These are phyloP conservation scores for Verticillium isaacii DNA, from an alignment of 2,329 filamentous ascomycete genomes.

Conservation along the genomic window DNA sequence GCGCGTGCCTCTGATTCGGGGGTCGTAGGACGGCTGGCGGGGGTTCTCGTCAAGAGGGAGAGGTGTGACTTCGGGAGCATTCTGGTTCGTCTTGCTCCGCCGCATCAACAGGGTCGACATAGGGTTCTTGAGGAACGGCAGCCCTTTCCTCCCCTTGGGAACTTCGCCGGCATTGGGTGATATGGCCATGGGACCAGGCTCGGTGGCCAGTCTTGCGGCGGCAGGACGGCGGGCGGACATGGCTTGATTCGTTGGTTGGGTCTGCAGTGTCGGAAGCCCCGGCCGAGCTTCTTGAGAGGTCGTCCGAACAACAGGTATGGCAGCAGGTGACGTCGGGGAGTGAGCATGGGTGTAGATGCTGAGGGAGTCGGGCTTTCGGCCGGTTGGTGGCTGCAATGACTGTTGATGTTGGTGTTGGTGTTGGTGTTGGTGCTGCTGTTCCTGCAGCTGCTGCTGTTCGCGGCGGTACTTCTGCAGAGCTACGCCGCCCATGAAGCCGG, in stretches of 20 bases:
- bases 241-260: slow-evolving; percentile 6
- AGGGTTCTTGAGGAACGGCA: slow-evolving; percentile 55
- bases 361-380: slow-evolving; percentile 15
- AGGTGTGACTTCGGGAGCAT: slow-evolving; percentile 35
- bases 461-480: slow-evolving; percentile 47
- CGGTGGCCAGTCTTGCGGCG: slow-evolving; percentile 32
- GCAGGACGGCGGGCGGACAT: slow-evolving; percentile 36
- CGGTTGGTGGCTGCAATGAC: slow-evolving; percentile 10
- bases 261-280: background rate
- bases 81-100: slow-evolving; percentile 46
- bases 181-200: slow-evolving; percentile 27
- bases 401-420: slow-evolving; percentile 36
- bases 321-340: slow-evolving; percentile 25
- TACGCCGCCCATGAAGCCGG: slow-evolving; percentile 51
- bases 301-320: background rate
- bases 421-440: slow-evolving; percentile 15
- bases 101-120: slow-evolving; percentile 55
- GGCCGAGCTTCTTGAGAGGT: background rate
- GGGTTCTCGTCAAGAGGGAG: slow-evolving; percentile 30
- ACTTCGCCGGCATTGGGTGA: slow-evolving; percentile 28
- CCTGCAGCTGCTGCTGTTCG: slow-evolving; percentile 23
- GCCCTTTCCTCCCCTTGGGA: slow-evolving; percentile 44
- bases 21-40: slow-evolving; percentile 51
- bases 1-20: slow-evolving; percentile 57
- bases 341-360: slow-evolving; percentile 24